Evolutionary conservation across 352 stramenopile species (phyloP), one percentile per base, ranked within the genome.

Genomic region (Pythium rhizo-oryzae): DNA sequence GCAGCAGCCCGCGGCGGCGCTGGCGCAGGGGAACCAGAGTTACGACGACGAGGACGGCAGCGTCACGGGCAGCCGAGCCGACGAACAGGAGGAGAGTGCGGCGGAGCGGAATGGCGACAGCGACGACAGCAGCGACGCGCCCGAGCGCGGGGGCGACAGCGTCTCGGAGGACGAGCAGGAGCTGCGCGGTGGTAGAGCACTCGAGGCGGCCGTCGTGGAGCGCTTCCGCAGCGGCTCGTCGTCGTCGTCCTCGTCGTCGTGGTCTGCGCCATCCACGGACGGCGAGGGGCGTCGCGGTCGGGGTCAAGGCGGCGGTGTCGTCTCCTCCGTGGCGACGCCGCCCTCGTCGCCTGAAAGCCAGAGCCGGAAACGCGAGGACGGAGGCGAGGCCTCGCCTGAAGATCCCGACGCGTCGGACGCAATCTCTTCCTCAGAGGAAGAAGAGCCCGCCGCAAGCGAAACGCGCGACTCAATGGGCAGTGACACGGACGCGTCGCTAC

Each of bases 1-100:
- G 33, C 28, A 59, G 49, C n/a, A n/a, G n/a, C n/a, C n/a, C n/a
- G n/a, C n/a, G n/a, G n/a, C n/a, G n/a, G n/a, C n/a, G n/a, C n/a
- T n/a, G n/a, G 24, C 25, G 37, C 9, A 21, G 9, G 59, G 61
- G 11, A 68, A 68, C 41, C 61, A 68, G 28, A 66, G 51, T 21
- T 19, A 21, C 16, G 33, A 66, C 7, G 49, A 66, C 9, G 56
- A 62, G n/a, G 56, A 53, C 24, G 43, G 39, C 41, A 41, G 49
- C 21, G 50, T 8, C 50, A 19, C 9, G 13, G 49, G 58, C 41
- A 33, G 6, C 28, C 28, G 28, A 2, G 35, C 8, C 3, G 41
- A 47, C 7, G 41, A 47, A 2, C 9, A 47, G 9, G 15, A 47
- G n/a, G n/a, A n/a, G n/a, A 33, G 28, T 33, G 28, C 28, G 28